phyloP scores from a whole-genome alignment of 148 eudicot species.

The Camellia lanceoleosa region DNA sequence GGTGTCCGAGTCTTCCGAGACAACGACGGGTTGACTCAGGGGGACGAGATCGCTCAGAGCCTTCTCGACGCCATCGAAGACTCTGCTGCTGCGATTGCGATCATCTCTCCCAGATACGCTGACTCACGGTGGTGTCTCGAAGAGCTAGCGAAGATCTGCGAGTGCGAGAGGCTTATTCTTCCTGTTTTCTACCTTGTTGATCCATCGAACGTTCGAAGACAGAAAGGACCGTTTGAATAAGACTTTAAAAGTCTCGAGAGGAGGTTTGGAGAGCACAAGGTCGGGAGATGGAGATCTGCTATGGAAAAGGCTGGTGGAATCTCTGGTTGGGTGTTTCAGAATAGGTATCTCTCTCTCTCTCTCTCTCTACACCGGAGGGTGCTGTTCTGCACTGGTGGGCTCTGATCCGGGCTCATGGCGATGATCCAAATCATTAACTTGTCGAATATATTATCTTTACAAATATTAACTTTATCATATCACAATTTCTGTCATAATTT shows the following conservation, averaged over 20 bases:
- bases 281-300: constrained; percentile 38
- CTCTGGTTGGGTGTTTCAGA: constrained; percentile 26
- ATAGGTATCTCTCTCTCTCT: constrained; percentile 6
- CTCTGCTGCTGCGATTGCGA: constrained; percentile 40
- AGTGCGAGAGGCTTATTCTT: constrained; percentile 32
- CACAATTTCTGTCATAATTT: no score
- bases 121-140: constrained; percentile 47
- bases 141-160: constrained; percentile 35
- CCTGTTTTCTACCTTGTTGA: constrained; percentile 50
- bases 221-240: constrained; percentile 33
- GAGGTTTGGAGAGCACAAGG: not conserved
- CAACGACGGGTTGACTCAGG: constrained; percentile 28
- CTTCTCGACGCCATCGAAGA: constrained; percentile 40
- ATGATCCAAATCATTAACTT: no score
- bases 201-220: constrained; percentile 46
- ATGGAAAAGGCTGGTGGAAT: constrained; percentile 37
- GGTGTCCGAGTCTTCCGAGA: constrained; percentile 40
- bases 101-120: constrained; percentile 45
- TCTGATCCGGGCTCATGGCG: no score
- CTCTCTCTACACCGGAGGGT: no score
- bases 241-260: constrained; percentile 19
- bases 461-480: no score
- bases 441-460: no score
- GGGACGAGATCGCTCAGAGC: constrained; percentile 34
- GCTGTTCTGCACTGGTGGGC: no score